Percentiles rank a stretch among this genome's conserved stretches.
Conservation (phyloP, 805 yeast species). For the Metschnikowia arizonensis region DNA sequence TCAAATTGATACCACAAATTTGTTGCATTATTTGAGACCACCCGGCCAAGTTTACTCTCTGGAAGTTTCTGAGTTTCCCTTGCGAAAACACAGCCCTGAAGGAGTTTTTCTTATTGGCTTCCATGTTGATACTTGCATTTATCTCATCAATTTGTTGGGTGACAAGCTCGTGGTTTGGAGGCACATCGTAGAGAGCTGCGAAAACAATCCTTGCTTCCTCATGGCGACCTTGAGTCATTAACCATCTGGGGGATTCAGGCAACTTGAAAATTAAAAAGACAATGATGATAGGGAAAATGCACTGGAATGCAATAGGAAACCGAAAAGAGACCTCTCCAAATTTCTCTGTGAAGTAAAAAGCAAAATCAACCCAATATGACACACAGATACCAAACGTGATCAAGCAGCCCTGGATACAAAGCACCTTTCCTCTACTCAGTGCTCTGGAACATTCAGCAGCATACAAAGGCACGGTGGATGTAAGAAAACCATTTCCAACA, state of each 20-base stretch:
- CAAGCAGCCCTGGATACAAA: constrained; percentile 30
- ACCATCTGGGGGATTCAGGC: constrained; percentile 47
- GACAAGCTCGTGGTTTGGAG: constrained; percentile 21
- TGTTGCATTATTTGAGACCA: constrained; percentile 48
- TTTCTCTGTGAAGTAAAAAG: constrained; percentile 28
- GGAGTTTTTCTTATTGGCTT: constrained; percentile 22
- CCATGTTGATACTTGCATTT: constrained; percentile 23
- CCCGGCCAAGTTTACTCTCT: constrained; percentile 42
- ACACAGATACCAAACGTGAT: constrained; percentile 27
- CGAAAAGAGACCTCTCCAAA: constrained; percentile 27
- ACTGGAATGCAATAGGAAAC: constrained; percentile 32
- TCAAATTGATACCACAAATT: constrained; percentile 47
- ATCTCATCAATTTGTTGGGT: constrained; percentile 27
- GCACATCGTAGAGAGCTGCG: constrained; percentile 22
- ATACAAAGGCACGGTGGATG: constrained; percentile 36
- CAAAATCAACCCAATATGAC: constrained; percentile 36
- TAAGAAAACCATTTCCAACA: constrained; percentile 33
- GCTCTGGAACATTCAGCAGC: constrained; percentile 35
- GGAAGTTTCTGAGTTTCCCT: constrained; percentile 45
- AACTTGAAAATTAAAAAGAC: constrained; percentile 19
- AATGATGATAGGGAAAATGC: constrained; percentile 20
- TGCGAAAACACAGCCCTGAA: constrained; percentile 31
- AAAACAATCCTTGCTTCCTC: constrained; percentile 26
- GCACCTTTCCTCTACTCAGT: constrained; percentile 27
- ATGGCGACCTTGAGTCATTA: constrained; percentile 26